Evolutionary conservation across 2,329 filamentous ascomycete genomes (phyloP).

Genomic region (Neurospora crassa): DNA sequence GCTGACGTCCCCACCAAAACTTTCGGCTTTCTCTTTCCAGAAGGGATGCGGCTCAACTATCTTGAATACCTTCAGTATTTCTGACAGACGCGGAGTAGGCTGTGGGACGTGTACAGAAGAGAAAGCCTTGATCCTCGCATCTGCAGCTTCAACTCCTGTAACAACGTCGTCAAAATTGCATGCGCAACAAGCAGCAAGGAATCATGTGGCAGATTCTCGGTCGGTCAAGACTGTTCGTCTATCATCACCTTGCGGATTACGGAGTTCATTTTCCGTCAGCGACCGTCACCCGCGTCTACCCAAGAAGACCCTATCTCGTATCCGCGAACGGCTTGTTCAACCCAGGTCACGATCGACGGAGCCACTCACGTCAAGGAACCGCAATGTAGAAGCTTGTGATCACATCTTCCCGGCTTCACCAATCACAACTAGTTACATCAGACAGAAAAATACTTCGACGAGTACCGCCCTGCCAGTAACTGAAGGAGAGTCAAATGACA

Average conservation of each 20-base stretch:
- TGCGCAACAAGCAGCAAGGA: background rate
- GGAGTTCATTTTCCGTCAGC: slow-evolving; percentile 14
- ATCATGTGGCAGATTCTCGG: background rate
- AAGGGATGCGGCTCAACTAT: background rate
- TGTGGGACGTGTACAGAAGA: background rate
- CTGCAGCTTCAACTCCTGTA: slow-evolving; percentile 1
- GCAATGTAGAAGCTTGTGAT: background rate
- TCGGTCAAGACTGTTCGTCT: background rate
- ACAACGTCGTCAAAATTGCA: background rate
- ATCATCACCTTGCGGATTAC: slow-evolving; percentile 6
- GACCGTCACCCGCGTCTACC: slow-evolving; percentile 13
- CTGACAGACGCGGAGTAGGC: background rate
- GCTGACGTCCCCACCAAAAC: background rate
- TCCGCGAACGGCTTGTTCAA: slow-evolving; percentile 16
- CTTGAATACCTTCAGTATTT: background rate
- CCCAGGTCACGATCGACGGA: slow-evolving; percentile 9
- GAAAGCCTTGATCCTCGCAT: slow-evolving; percentile 3
- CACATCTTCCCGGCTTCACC: slow-evolving; percentile 1
- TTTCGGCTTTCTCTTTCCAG: background rate
- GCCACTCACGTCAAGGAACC: background rate
- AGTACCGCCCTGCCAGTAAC: background rate
- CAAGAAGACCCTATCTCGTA: slow-evolving; percentile 17
- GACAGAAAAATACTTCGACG: background rate
- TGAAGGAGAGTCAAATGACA: background rate
- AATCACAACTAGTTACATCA: background rate